Evolutionary conservation across 1,139 yeast species (phyloP).

Genomic region (Entelexis sorbosivorans): DNA sequence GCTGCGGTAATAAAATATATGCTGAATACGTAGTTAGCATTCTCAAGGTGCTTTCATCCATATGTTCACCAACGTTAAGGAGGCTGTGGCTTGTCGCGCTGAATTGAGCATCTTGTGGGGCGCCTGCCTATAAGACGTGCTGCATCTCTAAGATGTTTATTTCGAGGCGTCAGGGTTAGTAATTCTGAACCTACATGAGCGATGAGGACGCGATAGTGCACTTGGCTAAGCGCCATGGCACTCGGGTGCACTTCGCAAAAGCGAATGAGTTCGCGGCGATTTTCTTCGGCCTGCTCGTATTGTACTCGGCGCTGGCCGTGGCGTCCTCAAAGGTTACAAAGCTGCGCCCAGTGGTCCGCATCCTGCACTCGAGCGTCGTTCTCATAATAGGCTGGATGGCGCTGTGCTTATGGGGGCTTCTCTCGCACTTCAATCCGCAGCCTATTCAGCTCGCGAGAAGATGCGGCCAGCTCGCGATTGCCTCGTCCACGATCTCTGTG

Average conservation of each 20-base stretch:
- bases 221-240: slow-evolving; percentile 16
- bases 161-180: slow-evolving; percentile 1
- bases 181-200: neutral
- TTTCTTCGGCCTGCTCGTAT: neutral
- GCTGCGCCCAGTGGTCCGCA: neutral
- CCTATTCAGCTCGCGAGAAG: slow-evolving; percentile 27
- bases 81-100: neutral
- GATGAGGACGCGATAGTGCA: slow-evolving; percentile 5
- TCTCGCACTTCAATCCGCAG: slow-evolving; percentile 12
- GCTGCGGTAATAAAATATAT: no score
- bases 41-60: no score
- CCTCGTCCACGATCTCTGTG: slow-evolving; percentile 54
- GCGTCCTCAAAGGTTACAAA: neutral
- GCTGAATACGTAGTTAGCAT: no score
- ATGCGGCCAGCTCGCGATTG: slow-evolving; percentile 51
- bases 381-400: slow-evolving; percentile 8
- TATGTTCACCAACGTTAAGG: no score
- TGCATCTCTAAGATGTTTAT: neutral
- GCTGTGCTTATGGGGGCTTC: slow-evolving; percentile 9
- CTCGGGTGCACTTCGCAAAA: slow-evolving; percentile 9
- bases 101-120: neutral
- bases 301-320: slow-evolving; percentile 5
- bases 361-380: slow-evolving; percentile 3
- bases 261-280: slow-evolving; percentile 12
- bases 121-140: neutral